Evolutionary conservation across 768 basidiomycete genomes (phyloP), one percentile per base, ranked within the genome.

Genomic region (Hortiboletus campestris): DNA sequence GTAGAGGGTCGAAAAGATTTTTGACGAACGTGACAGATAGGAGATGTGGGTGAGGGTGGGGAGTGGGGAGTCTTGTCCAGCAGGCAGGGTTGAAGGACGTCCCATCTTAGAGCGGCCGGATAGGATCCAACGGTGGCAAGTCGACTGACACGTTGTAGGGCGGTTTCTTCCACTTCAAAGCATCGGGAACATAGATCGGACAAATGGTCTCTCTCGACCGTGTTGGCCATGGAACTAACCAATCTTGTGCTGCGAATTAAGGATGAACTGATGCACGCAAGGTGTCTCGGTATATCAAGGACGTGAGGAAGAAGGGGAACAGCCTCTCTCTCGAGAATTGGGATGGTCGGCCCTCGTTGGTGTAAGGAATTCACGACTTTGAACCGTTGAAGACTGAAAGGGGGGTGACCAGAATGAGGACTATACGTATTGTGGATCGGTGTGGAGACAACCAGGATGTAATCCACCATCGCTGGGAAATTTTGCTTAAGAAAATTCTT

Each of bases 261-360:
- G 44, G 86, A 82, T 8, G 89, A 88, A 10, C 85, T 82, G 53
- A 94, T 76, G 50, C 84, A 79, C 16, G 91, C 89, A 35, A 94
- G 78, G 61, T 93, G 86, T 64, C 83, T 84, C 3, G 91, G 85
- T 47, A 91, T 75, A 67, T 95, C 94, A 49, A 92, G 75, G 39
- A 89, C 74, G 63, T 90, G 80, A 4, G 92, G 90, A 29, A 87
- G 78, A 36, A 81, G 74, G 12, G 89, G 88, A 17, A 91, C 81
- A 6, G 88, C 78, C 67, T 94, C 91, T 60, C 81, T 77, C 55
- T 83, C 78, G 25, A 94, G 74, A 16, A 78, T 68, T 6, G 82
- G 76, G 70, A 89, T 83, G 2, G 64, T 76, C 4, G 75, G 70
- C 9, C 79, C 78, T 34, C 88, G 81, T 60, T 85, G 81, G 34